These are phyloP conservation scores for Fusarium pininemorale DNA, from an alignment of 2,329 filamentous ascomycete genomes.

Conservation along the genomic window DNA sequence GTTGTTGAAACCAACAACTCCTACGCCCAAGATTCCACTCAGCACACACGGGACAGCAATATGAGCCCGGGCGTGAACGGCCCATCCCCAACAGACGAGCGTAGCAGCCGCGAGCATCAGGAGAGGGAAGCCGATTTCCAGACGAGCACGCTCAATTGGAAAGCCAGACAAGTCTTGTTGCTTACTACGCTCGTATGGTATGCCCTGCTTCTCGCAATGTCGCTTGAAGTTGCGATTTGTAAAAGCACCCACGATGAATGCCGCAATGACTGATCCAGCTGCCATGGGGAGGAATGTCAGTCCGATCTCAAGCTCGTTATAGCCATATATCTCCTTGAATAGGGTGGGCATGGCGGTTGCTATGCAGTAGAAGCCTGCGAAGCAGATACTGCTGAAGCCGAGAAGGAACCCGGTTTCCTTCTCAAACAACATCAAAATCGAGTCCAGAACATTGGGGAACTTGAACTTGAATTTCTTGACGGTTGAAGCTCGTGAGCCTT, in stretches of 20 bases:
- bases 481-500: conserved; percentile 24
- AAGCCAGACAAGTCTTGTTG: conserved; percentile 59
- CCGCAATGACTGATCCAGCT: conserved; percentile 58
- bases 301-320: conserved; percentile 64
- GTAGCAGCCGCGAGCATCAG: conserved; percentile 59
- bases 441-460: conserved; percentile 53
- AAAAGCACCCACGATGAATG: conserved; percentile 59
- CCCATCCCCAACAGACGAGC: conserved; percentile 63
- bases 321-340: conserved; percentile 64
- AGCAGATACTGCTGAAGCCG: conserved; percentile 55
- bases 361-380: conserved; percentile 61
- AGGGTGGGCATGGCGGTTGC: conserved; percentile 55
- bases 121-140: conserved; percentile 61
- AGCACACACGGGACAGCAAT: conserved; percentile 59
- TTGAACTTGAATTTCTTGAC: conserved; percentile 48
- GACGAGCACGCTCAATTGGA: conserved; percentile 61
- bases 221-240: conserved; percentile 75
- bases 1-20: conserved; percentile 65
- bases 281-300: conserved; percentile 63
- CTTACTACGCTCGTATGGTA: conserved; percentile 62
- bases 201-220: conserved; percentile 62
- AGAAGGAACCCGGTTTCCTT: conserved; percentile 57
- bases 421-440: conserved; percentile 53
- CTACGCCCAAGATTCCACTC: conserved; percentile 57
- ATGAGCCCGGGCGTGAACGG: conserved; percentile 52